These are phyloP conservation scores for Lasiosphaeria miniovina DNA, from an alignment of 495 filamentous ascomycete genomes.

Conservation along the genomic window DNA sequence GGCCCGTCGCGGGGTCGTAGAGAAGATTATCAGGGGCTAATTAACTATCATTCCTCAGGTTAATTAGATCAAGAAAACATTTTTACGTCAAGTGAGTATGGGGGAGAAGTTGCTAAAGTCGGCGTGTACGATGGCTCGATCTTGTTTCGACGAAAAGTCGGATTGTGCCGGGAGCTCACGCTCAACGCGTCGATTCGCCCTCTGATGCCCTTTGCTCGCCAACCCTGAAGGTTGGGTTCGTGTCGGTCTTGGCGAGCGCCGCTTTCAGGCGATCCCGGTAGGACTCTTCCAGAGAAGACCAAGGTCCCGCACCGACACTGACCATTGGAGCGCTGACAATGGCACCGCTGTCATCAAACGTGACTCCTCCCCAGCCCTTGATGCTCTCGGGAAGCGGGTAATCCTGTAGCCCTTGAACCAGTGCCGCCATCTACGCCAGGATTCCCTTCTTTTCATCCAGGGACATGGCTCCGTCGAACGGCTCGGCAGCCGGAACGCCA, in stretches of 20 bases:
- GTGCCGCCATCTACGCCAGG: slow-evolving; percentile 13
- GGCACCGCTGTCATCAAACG: slow-evolving; percentile 26
- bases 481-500: no score
- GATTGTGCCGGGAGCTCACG: slow-evolving; percentile 26
- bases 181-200: slow-evolving; percentile 29
- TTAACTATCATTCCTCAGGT: background rate
- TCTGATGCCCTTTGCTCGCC: slow-evolving; percentile 26
- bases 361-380: slow-evolving; percentile 26
- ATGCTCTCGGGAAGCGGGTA: slow-evolving; percentile 28
- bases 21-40: slow-evolving; percentile 23
- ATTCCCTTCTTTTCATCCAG: slow-evolving; percentile 11
- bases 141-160: slow-evolving; percentile 21
- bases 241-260: slow-evolving; percentile 23
- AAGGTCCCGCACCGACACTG: slow-evolving; percentile 24
- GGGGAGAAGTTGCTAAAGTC: slow-evolving; percentile 29
- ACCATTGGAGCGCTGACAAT: slow-evolving; percentile 29
- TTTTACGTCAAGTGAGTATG: no score
- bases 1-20: slow-evolving; percentile 24
- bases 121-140: slow-evolving; percentile 24
- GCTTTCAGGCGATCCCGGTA: slow-evolving; percentile 22
- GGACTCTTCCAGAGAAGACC: slow-evolving; percentile 24
- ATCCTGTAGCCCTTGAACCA: slow-evolving; percentile 29
- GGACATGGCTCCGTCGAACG: no score
- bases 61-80: background rate
- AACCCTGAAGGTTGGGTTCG: slow-evolving; percentile 26